phyloP scores from a whole-genome alignment of 495 filamentous ascomycete genomes.

The Talaromyces adpressus region DNA sequence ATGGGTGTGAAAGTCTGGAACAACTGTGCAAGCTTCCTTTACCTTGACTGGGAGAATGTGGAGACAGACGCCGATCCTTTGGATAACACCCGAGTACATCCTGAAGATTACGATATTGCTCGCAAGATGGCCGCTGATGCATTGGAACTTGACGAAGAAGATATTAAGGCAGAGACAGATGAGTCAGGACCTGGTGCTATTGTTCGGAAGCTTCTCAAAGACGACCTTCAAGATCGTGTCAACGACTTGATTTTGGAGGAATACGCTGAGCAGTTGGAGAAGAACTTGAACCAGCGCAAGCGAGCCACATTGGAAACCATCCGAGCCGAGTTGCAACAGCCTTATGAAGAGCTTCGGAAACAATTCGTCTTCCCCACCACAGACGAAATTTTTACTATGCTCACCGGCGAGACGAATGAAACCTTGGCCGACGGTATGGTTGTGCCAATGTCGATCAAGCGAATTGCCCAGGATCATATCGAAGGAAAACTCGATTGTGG shows the following conservation, averaged over 20 bases:
- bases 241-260: constrained; percentile 95
- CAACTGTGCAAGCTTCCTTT: constrained; percentile 93
- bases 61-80: constrained; percentile 78
- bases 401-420: constrained; percentile 86
- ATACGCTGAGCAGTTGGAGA: constrained; percentile 92
- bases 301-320: constrained; percentile 95
- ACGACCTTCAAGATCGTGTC: constrained; percentile 86
- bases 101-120: constrained; percentile 95
- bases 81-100: constrained; percentile 93
- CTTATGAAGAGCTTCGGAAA: constrained; percentile 89
- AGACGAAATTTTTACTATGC: constrained; percentile 93
- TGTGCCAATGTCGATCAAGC: constrained; percentile 78
- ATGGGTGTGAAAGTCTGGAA: constrained; percentile 88
- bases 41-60: constrained; percentile 73
- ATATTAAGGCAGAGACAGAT: constrained; percentile 87
- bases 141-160: constrained; percentile 91
- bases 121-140: constrained; percentile 98
- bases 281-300: constrained; percentile 86
- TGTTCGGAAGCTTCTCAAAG: constrained; percentile 84
- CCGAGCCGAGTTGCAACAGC: constrained; percentile 81
- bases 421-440: constrained; percentile 84
- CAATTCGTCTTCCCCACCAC: constrained; percentile 62
- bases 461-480: constrained; percentile 83
- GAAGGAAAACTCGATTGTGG: constrained; percentile 92
- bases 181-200: constrained; percentile 83